phyloP scores from a whole-genome alignment of 2,329 filamentous ascomycete genomes.

The Golovinomyces cichoracearum region DNA sequence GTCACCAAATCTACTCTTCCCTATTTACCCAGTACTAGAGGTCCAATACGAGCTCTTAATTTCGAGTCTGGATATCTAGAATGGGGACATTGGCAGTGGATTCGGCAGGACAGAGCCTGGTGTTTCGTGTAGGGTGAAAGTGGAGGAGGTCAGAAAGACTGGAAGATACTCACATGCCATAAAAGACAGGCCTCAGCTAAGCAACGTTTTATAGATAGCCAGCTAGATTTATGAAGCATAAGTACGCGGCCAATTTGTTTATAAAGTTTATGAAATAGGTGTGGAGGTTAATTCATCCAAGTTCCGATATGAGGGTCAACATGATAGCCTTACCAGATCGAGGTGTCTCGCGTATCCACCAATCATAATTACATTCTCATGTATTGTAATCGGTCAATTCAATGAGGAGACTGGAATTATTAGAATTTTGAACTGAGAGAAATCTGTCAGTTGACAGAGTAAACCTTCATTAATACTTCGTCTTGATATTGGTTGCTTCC shows the following conservation, averaged over 20 bases:
- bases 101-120: not conserved
- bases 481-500: not conserved
- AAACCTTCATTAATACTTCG: not conserved
- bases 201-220: not conserved
- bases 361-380: conserved; percentile 1
- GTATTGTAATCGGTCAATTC: too few relatives aligned
- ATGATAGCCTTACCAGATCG: not conserved
- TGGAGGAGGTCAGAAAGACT: conserved; percentile 3
- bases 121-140: not conserved
- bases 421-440: not conserved
- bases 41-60: not conserved
- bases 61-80: not conserved
- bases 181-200: conserved; percentile 8
- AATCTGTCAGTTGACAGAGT: not conserved
- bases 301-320: not conserved
- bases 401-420: too few relatives aligned
- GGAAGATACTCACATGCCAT: conserved; percentile 19
- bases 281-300: not conserved
- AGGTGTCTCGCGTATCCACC: conserved; percentile 1
- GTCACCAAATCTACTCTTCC: not conserved
- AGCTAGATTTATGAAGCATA: not conserved
- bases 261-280: not conserved
- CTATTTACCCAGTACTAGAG: not conserved
- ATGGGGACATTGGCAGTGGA: not conserved
- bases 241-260: not conserved